These are phyloP conservation scores for Vanilla planifolia DNA, from an alignment of 106 monocot genomes.

Conservation along the genomic window DNA sequence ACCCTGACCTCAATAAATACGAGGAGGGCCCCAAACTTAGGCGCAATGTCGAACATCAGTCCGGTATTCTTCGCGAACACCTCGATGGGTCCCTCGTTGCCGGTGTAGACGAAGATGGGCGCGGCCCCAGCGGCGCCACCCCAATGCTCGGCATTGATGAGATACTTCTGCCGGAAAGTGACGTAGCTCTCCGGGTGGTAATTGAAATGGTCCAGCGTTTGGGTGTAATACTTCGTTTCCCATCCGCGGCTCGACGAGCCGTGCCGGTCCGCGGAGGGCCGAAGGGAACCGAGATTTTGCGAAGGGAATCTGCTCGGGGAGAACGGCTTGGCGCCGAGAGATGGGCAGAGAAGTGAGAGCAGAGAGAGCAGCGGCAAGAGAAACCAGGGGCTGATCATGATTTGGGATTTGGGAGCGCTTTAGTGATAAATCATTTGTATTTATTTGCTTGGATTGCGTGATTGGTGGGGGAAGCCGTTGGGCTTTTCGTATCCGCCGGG, in stretches of 20 bases:
- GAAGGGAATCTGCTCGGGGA: no score
- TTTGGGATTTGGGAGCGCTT: no score
- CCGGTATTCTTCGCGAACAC: slow-evolving; percentile 90
- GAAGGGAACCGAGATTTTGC: no score
- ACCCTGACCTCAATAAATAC: slow-evolving; percentile 80
- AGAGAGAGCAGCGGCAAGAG: no score
- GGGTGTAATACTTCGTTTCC: slow-evolving; percentile 45
- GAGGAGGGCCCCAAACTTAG: slow-evolving; percentile 61
- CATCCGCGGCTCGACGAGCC: neutral
- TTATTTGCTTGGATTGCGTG: no score
- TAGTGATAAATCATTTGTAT: no score
- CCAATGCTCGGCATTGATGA: slow-evolving; percentile 64
- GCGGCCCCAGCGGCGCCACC: slow-evolving; percentile 36
- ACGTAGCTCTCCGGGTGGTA: slow-evolving; percentile 42
- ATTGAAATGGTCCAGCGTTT: slow-evolving; percentile 88
- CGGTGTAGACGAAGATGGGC: slow-evolving; percentile 94
- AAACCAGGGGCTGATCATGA: no score
- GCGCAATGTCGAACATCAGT: slow-evolving; percentile 84
- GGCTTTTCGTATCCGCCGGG: no score
- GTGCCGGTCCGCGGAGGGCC: no score
- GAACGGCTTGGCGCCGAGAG: no score
- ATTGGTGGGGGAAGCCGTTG: no score
- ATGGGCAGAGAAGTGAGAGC: no score
- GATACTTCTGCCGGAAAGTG: slow-evolving; percentile 81
- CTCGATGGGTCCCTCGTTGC: slow-evolving; percentile 86